Evolutionary conservation across 495 filamentous ascomycete species (phyloP).

Genomic region (Xanthoparmelia taractica): DNA sequence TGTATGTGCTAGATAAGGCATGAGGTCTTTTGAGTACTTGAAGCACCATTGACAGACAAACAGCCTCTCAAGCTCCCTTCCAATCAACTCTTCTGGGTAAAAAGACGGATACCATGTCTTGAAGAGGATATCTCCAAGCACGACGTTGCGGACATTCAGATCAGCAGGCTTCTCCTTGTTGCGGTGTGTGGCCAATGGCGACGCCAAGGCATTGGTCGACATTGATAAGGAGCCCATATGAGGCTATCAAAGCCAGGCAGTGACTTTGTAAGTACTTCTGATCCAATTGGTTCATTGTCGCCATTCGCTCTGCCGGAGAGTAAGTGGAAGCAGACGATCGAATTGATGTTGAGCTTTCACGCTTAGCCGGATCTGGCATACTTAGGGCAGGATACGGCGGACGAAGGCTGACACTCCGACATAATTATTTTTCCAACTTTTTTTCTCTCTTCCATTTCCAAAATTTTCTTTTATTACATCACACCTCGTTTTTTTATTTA

Average conservation of each 20-base stretch:
- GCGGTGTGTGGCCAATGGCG: slow-evolving; percentile 19
- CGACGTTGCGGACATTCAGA: slow-evolving; percentile 65
- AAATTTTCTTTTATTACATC: too few relatives aligned
- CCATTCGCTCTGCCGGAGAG: neutral
- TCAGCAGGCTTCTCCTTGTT: slow-evolving; percentile 37
- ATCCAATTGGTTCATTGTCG: neutral
- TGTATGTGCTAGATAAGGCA: slow-evolving; percentile 49
- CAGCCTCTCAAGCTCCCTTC: slow-evolving; percentile 53
- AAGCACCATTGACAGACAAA: slow-evolving; percentile 93
- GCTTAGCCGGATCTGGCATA: neutral
- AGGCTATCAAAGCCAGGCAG: slow-evolving; percentile 3
- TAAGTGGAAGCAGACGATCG: neutral
- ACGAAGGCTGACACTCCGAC: too few relatives aligned
- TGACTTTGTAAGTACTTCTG: neutral
- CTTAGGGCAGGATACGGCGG: neutral
- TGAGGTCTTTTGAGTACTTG: slow-evolving; percentile 72
- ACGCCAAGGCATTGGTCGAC: slow-evolving; percentile 13
- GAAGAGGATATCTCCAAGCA: slow-evolving; percentile 66
- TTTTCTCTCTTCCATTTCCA: too few relatives aligned
- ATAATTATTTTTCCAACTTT: too few relatives aligned
- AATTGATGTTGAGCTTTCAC: neutral
- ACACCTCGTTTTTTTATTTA: too few relatives aligned
- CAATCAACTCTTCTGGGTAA: slow-evolving; percentile 70
- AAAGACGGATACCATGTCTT: slow-evolving; percentile 71
- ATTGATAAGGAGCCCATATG: slow-evolving; percentile 14